Conservation (phyloP, 1,284 basidiomycete genomes). For the Cryptococcus sp. region DNA sequence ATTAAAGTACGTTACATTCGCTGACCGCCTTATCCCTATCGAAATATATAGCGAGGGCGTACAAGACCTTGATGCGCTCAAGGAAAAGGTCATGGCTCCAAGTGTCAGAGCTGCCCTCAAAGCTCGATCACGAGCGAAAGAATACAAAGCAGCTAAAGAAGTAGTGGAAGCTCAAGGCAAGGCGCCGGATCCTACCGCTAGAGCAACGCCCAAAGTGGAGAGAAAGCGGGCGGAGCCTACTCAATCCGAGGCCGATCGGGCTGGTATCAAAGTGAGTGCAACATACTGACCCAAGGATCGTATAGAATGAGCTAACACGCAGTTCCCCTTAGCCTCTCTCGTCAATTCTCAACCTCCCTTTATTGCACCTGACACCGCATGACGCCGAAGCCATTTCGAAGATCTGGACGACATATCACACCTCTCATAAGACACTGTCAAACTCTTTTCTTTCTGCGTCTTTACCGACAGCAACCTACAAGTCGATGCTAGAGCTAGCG, state of each 20-base stretch:
- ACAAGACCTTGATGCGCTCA: conserved; percentile 47
- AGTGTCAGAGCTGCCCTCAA: conserved; percentile 35
- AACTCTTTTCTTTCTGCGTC: conserved; percentile 79
- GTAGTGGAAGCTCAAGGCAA: conserved; percentile 1
- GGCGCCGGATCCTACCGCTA: not conserved
- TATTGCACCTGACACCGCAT: conserved; percentile 68
- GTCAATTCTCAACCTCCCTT: conserved; percentile 73
- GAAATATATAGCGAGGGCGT: conserved; percentile 42
- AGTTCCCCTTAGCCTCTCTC: conserved; percentile 66
- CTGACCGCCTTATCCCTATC: not conserved
- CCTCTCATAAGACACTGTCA: conserved; percentile 71
- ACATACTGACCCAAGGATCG: not conserved
- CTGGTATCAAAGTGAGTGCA: conserved; percentile 49
- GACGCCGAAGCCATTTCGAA: conserved; percentile 70
- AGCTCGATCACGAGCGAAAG: conserved; percentile 19
- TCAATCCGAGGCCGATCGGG: conserved; percentile 44
- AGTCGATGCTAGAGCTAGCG: conserved; percentile 66
- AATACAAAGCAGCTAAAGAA: conserved; percentile 9
- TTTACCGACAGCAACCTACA: conserved; percentile 71
- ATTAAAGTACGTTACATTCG: too few species aligned
- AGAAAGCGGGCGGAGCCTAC: conserved; percentile 9
- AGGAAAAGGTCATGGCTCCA: conserved; percentile 44
- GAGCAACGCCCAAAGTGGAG: conserved; percentile 5
- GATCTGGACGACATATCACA: conserved; percentile 88
- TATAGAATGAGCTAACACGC: not conserved